Evolutionary conservation across 352 stramenopile genomes (phyloP).

Genomic region (Stramenopiles sp.): DNA sequence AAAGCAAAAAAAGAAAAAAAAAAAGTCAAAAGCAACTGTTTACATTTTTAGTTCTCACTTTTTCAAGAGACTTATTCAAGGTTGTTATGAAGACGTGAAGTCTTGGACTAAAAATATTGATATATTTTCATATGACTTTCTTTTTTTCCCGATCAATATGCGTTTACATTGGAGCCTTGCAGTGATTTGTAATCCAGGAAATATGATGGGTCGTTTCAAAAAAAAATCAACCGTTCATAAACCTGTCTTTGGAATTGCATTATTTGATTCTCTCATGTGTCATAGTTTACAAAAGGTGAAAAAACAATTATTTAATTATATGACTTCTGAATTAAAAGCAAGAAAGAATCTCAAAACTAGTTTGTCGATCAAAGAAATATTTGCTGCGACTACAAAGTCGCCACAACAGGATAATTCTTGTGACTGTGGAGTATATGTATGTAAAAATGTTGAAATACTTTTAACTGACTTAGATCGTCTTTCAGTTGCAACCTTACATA

Average conservation of each 20-base stretch:
- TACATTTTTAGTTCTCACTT: neutral
- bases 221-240: neutral
- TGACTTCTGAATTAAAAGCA: conserved; percentile 5
- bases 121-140: conserved; percentile 4
- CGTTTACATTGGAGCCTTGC: conserved; percentile 8
- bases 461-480: too few relatives aligned
- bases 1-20: neutral
- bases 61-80: neutral
- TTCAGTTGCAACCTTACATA: too few relatives aligned
- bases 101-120: conserved; percentile 10
- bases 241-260: neutral
- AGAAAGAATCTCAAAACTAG: neutral
- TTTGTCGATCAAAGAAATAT: neutral
- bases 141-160: conserved; percentile 6
- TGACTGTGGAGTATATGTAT: conserved; percentile 10
- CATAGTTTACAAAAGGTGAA: neutral
- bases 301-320: neutral
- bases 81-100: neutral
- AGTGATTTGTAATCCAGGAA: neutral
- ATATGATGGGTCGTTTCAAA: neutral
- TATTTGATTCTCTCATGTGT: neutral
- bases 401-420: conserved; percentile 7
- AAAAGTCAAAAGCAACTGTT: conserved; percentile 4
- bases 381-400: neutral
- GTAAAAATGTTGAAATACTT: neutral